A percentile compares a stretch with the other conserved stretches of the same genome.
phyloP scores from a whole-genome alignment of 139 green algal genomes.

The Pleodorina starrii region DNA sequence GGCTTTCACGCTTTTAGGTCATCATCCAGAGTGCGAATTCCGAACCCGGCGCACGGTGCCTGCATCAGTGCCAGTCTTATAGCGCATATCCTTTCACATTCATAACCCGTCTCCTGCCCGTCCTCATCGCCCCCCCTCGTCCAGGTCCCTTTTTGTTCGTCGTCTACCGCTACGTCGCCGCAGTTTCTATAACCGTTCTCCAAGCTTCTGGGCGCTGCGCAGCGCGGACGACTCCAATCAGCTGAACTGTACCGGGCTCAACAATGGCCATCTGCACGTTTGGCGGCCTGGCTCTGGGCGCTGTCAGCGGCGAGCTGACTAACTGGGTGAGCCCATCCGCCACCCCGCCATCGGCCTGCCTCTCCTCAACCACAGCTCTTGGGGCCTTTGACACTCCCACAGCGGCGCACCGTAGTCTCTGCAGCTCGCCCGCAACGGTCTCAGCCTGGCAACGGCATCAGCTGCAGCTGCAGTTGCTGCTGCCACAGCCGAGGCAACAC shows the following conservation, averaged over 20 bases:
- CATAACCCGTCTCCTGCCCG: no score
- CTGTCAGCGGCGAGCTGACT: background rate
- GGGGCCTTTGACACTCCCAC: background rate
- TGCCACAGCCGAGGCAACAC: background rate
- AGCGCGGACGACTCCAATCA: no score
- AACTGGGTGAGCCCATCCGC: background rate
- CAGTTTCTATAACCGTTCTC: background rate
- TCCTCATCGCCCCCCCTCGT: background rate
- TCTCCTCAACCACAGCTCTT: background rate
- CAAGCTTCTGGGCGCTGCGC: background rate
- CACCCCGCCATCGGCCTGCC: slow-evolving; percentile 4
- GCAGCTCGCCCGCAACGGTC: no score
- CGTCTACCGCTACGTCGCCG: no score
- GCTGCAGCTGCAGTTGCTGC: background rate
- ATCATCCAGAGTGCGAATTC: background rate
- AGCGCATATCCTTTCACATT: background rate
- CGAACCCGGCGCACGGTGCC: background rate
- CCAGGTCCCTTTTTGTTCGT: background rate
- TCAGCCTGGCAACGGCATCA: no score
- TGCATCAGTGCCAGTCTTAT: background rate
- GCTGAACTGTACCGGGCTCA: no score
- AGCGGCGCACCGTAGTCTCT: background rate
- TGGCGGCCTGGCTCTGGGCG: background rate
- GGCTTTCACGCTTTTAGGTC: background rate
- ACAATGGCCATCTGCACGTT: background rate